Evolutionary conservation across 805 yeast genomes (phyloP).

Genomic region (Pichia nakasei): DNA sequence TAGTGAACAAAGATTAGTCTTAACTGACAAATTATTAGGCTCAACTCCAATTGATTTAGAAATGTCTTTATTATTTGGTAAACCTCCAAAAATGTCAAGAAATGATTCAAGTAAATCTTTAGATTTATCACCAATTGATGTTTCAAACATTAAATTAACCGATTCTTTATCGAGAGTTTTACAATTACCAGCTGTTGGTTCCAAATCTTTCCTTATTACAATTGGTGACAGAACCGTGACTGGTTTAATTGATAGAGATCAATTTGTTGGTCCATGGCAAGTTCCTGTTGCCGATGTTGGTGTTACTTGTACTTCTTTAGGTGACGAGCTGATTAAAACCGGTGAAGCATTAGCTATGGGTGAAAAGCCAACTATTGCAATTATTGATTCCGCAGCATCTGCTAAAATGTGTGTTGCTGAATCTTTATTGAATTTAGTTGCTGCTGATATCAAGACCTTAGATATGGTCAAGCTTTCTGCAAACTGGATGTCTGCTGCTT

Average conservation of each 20-base stretch:
- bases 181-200: constrained; percentile 88
- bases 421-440: constrained; percentile 76
- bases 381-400: constrained; percentile 81
- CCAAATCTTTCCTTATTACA: constrained; percentile 90
- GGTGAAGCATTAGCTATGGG: constrained; percentile 99
- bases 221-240: constrained; percentile 98
- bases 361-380: constrained; percentile 85
- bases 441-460: constrained; percentile 77
- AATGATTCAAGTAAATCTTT: constrained; percentile 55
- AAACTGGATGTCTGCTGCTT: constrained; percentile 98
- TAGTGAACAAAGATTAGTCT: constrained; percentile 68
- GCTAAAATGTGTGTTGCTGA: constrained; percentile 96
- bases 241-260: constrained; percentile 94
- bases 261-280: constrained; percentile 99
- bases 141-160: constrained; percentile 31
- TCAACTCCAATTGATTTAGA: constrained; percentile 90
- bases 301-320: constrained; percentile 86
- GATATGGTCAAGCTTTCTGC: constrained; percentile 82
- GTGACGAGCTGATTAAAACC: constrained; percentile 57
- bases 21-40: constrained; percentile 70
- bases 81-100: constrained; percentile 93
- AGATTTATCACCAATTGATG: constrained; percentile 31
- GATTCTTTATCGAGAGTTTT: constrained; percentile 79
- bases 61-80: constrained; percentile 91
- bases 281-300: constrained; percentile 98